Evolutionary conservation across 345 rosid genomes (phyloP).

Genomic region (Chamaenerion angustifolium): DNA sequence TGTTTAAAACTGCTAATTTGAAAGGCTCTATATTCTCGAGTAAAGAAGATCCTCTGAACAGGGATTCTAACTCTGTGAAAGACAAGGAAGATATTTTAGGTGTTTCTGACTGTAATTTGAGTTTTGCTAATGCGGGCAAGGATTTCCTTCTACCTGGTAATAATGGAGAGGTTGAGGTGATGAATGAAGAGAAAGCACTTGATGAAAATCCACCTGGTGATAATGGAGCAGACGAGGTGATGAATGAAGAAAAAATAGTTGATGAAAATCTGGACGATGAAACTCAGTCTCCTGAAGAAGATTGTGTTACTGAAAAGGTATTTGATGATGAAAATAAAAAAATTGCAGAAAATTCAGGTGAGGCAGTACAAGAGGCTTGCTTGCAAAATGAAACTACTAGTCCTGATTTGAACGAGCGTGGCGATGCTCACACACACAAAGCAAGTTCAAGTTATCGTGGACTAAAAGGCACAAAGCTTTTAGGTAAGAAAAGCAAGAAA

Average conservation of each 20-base stretch:
- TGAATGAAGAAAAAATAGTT: background rate
- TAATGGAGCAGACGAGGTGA: slow-evolving; percentile 1
- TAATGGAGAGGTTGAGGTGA: slow-evolving; percentile 16
- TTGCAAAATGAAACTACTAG: no score
- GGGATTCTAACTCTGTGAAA: slow-evolving; percentile 13
- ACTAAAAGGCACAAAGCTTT: slow-evolving; percentile 5
- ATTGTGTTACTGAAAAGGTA: slow-evolving; percentile 3
- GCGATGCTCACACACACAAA: no score
- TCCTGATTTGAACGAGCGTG: background rate
- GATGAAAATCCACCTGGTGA: slow-evolving; percentile 10
- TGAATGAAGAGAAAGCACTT: slow-evolving; percentile 12
- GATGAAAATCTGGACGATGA: slow-evolving; percentile 27
- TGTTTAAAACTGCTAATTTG: slow-evolving; percentile 19
- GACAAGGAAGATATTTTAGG: slow-evolving; percentile 12
- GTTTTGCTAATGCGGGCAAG: slow-evolving; percentile 16
- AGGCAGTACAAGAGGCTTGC: background rate
- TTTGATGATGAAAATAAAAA: background rate
- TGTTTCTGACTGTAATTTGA: slow-evolving; percentile 7
- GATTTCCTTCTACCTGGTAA: slow-evolving; percentile 12
- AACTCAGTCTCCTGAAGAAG: slow-evolving; percentile 43
- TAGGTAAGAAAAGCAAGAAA: slow-evolving; percentile 5
- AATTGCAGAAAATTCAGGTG: background rate
- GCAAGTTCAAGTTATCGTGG: no score
- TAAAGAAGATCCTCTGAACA: slow-evolving; percentile 18
- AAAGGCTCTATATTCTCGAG: slow-evolving; percentile 52